phyloP scores from a whole-genome alignment of 2,329 filamentous ascomycete species.

The Knufia petricola region DNA sequence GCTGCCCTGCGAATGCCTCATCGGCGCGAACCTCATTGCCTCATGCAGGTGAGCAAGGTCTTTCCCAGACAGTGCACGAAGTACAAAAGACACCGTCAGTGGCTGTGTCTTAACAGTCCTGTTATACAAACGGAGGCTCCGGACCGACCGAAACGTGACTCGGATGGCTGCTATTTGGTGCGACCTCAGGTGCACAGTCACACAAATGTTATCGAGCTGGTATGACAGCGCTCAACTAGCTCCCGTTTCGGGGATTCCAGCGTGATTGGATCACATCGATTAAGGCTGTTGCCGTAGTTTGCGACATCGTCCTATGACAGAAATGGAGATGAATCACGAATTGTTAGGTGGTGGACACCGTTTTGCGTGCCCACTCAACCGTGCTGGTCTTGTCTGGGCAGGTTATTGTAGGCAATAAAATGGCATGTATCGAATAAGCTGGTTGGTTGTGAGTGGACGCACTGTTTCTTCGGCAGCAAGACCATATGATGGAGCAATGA shows the following conservation, averaged over 20 bases:
- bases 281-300: no score
- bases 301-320: no score
- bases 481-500: background rate
- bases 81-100: background rate
- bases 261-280: no score
- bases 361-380: background rate
- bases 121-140: background rate
- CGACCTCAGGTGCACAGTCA: background rate
- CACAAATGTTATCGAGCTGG: background rate
- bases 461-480: conserved; percentile 3
- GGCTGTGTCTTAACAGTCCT: background rate
- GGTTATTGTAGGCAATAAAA: background rate
- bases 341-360: no score
- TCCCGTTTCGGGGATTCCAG: no score
- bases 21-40: background rate
- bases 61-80: background rate
- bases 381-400: background rate
- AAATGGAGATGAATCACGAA: no score
- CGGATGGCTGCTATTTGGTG: background rate
- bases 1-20: background rate
- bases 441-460: background rate
- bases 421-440: background rate
- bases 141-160: background rate
- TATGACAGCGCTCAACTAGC: background rate
- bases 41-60: background rate